phyloP scores from a whole-genome alignment of 208 protist species.

The Trypanosoma rangeli region DNA sequence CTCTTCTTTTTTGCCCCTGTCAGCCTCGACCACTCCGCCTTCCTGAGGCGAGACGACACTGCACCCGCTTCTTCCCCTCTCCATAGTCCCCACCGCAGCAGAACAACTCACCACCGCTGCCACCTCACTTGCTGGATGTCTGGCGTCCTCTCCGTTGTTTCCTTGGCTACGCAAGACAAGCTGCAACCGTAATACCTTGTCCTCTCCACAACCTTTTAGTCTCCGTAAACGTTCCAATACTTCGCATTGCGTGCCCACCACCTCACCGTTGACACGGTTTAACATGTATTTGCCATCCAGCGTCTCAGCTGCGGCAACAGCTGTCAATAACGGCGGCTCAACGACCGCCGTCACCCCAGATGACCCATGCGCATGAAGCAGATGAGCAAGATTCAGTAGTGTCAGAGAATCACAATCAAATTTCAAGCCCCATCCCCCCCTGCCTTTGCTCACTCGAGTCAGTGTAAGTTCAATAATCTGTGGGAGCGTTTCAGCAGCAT shows the following conservation, averaged over 20 bases:
- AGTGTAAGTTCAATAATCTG: slow-evolving; percentile 9
- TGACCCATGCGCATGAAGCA: slow-evolving; percentile 1
- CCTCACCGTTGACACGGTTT: slow-evolving; percentile 12
- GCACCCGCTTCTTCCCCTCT: too few species aligned
- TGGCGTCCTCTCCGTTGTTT: neutral
- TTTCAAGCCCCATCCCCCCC: slow-evolving; percentile 27
- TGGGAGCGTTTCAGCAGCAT: slow-evolving; percentile 6
- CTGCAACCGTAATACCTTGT: neutral
- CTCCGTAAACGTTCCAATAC: slow-evolving; percentile 11
- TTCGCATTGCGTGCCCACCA: slow-evolving; percentile 13
- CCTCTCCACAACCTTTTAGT: neutral
- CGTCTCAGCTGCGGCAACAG: neutral
- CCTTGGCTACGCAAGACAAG: neutral
- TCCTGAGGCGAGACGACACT: neutral
- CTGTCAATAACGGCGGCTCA: neutral
- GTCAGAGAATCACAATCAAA: slow-evolving; percentile 20
- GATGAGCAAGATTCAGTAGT: slow-evolving; percentile 21
- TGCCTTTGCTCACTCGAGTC: neutral
- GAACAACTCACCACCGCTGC: neutral
- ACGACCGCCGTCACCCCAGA: neutral
- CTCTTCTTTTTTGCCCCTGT: neutral
- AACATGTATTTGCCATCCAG: slow-evolving; percentile 25
- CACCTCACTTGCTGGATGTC: neutral
- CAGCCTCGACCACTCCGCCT: neutral
- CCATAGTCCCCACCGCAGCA: neutral